Conservation (phyloP, 192 early-diverging fungal species). For the Backusella liffmaniae region DNA sequence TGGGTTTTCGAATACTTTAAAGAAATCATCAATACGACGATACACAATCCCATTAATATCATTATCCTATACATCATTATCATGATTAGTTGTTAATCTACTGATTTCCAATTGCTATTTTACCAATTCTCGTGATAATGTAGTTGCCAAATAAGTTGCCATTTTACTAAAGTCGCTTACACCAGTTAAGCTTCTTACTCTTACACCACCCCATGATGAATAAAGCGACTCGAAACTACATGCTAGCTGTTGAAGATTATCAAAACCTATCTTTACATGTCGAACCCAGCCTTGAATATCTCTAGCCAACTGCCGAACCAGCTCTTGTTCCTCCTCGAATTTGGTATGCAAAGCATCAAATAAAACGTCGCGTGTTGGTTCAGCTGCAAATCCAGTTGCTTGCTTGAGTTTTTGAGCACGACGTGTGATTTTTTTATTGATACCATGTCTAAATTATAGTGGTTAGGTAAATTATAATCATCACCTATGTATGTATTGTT, state of each 20-base stretch:
- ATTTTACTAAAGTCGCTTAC: conserved; percentile 35
- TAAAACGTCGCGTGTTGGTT: conserved; percentile 16
- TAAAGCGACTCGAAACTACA: conserved; percentile 38
- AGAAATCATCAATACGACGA: conserved; percentile 41
- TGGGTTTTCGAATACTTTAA: conserved; percentile 59
- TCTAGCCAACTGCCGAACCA: conserved; percentile 4
- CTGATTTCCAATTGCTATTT: not conserved
- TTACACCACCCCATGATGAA: conserved; percentile 22
- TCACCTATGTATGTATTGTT: not conserved
- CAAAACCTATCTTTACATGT: conserved; percentile 14
- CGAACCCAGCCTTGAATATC: conserved; percentile 20
- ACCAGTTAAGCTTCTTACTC: conserved; percentile 13
- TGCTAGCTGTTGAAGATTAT: not conserved
- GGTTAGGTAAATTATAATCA: not conserved
- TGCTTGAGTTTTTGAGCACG: conserved; percentile 64
- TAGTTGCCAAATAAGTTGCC: conserved; percentile 30
- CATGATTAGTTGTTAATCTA: not conserved
- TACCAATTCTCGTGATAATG: conserved; percentile 39
- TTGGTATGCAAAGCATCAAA: conserved; percentile 12
- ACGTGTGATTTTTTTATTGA: conserved; percentile 65
- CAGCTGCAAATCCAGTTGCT: conserved; percentile 53
- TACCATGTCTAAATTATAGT: conserved; percentile 55
- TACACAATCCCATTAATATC: conserved; percentile 10
- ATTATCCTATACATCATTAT: conserved; percentile 14
- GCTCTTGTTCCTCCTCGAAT: conserved; percentile 23